phyloP scores from a whole-genome alignment of 2,329 filamentous ascomycete species.

The Pseudogymnoascus sp. region DNA sequence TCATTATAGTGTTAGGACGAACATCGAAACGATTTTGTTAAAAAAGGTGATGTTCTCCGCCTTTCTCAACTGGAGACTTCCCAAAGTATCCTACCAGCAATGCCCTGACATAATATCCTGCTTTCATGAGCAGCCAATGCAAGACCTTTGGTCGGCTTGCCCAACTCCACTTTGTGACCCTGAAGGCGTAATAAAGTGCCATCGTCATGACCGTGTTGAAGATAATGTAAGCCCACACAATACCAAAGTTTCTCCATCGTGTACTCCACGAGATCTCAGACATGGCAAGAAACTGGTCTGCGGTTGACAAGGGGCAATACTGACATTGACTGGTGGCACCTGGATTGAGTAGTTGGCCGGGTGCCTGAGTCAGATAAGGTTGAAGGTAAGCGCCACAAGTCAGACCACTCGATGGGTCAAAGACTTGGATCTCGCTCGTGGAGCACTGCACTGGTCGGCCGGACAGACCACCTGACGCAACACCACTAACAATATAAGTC shows the following conservation, averaged over 20 bases:
- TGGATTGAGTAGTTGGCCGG: constrained; percentile 57
- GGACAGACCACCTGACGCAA: constrained; percentile 60
- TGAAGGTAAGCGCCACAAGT: constrained; percentile 60
- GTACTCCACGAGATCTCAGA: constrained; percentile 44
- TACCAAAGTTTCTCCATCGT: constrained; percentile 63
- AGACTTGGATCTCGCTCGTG: constrained; percentile 51
- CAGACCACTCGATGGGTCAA: constrained; percentile 54
- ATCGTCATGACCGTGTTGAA: constrained; percentile 55
- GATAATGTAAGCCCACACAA: constrained; percentile 35
- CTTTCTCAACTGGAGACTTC: too few relatives aligned
- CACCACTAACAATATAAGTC: constrained; percentile 67
- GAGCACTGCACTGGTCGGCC: constrained; percentile 41
- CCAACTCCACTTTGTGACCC: constrained; percentile 33
- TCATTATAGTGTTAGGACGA: too few relatives aligned
- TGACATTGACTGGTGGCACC: constrained; percentile 49
- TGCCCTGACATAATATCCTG: too few relatives aligned
- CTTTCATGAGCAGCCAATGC: too few relatives aligned
- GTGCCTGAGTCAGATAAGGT: constrained; percentile 42
- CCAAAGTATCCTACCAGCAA: too few relatives aligned
- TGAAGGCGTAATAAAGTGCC: constrained; percentile 54
- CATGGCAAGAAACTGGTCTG: constrained; percentile 50
- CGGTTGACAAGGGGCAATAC: constrained; percentile 59
- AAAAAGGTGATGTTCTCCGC: too few relatives aligned
- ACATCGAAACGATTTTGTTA: too few relatives aligned
- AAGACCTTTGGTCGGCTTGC: too few relatives aligned